Evolutionary conservation across 768 basidiomycete species (phyloP).

Genomic region (Termitomyces sp.): DNA sequence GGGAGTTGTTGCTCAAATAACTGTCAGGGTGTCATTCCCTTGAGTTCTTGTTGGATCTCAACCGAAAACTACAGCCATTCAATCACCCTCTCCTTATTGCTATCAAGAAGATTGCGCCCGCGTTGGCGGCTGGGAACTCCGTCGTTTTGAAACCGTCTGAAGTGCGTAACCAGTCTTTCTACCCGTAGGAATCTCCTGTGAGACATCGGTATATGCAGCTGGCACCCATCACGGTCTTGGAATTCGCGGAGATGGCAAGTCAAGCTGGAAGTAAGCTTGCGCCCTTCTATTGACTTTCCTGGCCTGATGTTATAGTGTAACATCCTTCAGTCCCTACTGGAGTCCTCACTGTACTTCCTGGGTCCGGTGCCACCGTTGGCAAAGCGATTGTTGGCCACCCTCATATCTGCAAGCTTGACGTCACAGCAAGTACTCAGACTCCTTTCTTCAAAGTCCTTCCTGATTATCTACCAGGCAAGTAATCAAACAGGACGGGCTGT

Average conservation of each 20-base stretch:
- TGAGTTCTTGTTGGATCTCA: neutral
- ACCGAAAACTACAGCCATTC: constrained; percentile 51
- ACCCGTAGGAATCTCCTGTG: neutral
- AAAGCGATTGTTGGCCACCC: constrained; percentile 60
- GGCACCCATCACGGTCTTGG: constrained; percentile 74
- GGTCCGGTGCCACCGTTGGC: constrained; percentile 61
- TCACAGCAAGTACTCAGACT: constrained; percentile 52
- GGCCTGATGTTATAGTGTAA: neutral
- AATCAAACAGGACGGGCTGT: constrained; percentile 71
- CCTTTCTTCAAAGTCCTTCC: neutral
- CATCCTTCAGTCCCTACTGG: constrained; percentile 61
- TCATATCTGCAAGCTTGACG: constrained; percentile 72
- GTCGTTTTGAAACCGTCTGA: constrained; percentile 83
- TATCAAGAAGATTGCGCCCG: constrained; percentile 83
- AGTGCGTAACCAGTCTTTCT: constrained; percentile 24
- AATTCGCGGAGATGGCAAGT: constrained; percentile 61
- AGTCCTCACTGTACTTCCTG: constrained; percentile 70
- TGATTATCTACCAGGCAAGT: constrained; percentile 50
- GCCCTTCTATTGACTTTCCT: neutral
- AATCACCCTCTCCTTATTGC: constrained; percentile 89
- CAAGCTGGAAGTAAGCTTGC: constrained; percentile 54
- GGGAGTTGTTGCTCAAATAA: constrained; percentile 88
- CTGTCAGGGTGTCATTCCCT: constrained; percentile 37
- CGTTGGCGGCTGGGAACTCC: constrained; percentile 79
- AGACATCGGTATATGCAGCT: constrained; percentile 25